phyloP scores from a whole-genome alignment of 805 yeast species.

The Metschnikowia henanensis region DNA sequence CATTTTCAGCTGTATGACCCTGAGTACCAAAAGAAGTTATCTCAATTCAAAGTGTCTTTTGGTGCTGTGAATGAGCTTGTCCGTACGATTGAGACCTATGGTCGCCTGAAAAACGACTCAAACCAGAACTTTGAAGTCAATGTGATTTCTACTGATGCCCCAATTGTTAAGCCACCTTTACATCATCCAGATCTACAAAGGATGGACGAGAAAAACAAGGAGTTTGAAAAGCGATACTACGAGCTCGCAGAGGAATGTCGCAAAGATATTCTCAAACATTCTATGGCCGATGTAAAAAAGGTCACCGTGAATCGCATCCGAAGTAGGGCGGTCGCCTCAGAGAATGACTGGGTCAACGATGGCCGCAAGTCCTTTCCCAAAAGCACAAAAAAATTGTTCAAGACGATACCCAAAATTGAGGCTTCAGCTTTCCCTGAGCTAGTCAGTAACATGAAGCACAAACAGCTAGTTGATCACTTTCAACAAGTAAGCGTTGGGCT shows the following conservation, averaged over 20 bases:
- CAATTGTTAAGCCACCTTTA: neutral
- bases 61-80: constrained; percentile 2
- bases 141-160: neutral
- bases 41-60: constrained; percentile 12
- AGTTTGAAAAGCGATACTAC: constrained; percentile 54
- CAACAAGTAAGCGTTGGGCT: constrained; percentile 31
- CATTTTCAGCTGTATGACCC: constrained; percentile 54
- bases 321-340: constrained; percentile 18
- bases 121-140: neutral
- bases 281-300: constrained; percentile 35
- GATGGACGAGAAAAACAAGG: constrained; percentile 31
- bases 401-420: constrained; percentile 28
- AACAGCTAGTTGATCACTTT: constrained; percentile 24
- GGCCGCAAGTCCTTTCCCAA: constrained; percentile 34
- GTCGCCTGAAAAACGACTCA: neutral
- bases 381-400: constrained; percentile 33
- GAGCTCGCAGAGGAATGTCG: constrained; percentile 63
- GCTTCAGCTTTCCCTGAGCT: constrained; percentile 15
- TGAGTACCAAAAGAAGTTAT: constrained; percentile 30
- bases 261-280: constrained; percentile 46
- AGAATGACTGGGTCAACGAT: constrained; percentile 24
- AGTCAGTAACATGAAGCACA: constrained; percentile 22
- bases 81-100: constrained; percentile 1
- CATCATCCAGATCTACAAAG: neutral
- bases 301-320: constrained; percentile 26